Percentiles rank a stretch among this genome's conserved stretches.
Conservation (phyloP, 2,329 filamentous ascomycete genomes). For the Fusarium multiceps region DNA sequence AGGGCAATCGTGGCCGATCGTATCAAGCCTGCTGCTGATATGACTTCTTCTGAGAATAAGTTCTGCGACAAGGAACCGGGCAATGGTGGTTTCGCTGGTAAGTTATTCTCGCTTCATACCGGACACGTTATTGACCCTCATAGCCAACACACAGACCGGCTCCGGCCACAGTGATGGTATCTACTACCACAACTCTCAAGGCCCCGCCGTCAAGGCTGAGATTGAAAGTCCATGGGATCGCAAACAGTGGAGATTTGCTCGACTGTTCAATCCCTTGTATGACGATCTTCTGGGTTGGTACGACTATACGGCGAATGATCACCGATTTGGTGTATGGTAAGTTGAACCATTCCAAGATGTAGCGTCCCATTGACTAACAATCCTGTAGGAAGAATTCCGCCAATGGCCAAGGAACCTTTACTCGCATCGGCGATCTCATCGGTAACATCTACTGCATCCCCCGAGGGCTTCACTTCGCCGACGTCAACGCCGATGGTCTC, state of each 20-base stretch:
- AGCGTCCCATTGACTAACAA: background rate
- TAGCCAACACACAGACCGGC: background rate
- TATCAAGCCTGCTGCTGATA: background rate
- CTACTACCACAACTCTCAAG: background rate
- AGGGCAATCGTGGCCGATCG: background rate
- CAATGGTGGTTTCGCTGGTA: background rate
- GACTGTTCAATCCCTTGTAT: background rate
- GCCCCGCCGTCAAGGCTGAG: background rate
- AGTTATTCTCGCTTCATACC: rapidly evolving
- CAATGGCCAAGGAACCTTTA: constrained; percentile 3
- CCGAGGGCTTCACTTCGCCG: background rate
- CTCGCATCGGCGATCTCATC: constrained; percentile 30
- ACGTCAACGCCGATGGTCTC: constrained; percentile 31
- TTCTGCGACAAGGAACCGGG: background rate
- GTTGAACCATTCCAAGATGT: background rate
- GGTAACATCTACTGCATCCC: background rate
- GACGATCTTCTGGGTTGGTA: background rate
- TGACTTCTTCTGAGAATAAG: background rate
- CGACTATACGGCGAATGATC: background rate
- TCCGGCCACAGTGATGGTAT: background rate
- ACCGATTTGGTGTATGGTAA: background rate
- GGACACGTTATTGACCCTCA: background rate
- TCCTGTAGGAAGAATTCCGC: background rate
- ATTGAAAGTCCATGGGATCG: background rate
- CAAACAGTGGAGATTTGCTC: background rate